A percentile compares a stretch with the other conserved stretches of the same genome.
These are phyloP conservation scores for Diophrys sp. DNA, from an alignment of 73 alveolate species.

Conservation along the genomic window DNA sequence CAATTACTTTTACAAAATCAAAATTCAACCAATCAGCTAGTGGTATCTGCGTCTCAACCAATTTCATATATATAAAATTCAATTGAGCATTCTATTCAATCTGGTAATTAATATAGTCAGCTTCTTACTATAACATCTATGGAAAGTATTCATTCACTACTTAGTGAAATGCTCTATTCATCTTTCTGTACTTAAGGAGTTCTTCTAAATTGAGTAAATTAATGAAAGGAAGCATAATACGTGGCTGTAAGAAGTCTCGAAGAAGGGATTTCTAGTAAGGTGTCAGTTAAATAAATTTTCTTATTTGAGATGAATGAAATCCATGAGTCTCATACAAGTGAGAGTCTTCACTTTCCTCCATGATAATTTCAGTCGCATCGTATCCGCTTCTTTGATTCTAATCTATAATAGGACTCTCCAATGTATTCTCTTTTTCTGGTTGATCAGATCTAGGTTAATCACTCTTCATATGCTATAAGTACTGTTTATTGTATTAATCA, in stretches of 20 bases:
- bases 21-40: slow-evolving; percentile 72
- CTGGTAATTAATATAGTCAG: slow-evolving; percentile 67
- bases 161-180: slow-evolving; percentile 17
- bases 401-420: neutral
- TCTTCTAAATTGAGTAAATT: too few species aligned
- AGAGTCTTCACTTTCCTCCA: slow-evolving; percentile 54
- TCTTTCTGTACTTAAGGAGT: slow-evolving; percentile 17
- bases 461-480: neutral
- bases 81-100: slow-evolving; percentile 55
- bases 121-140: slow-evolving; percentile 65
- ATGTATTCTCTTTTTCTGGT: neutral
- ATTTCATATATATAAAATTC: slow-evolving; percentile 53
- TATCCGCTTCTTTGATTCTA: neutral
- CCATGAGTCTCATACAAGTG: neutral
- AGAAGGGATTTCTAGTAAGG: slow-evolving; percentile 21
- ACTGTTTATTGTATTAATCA: slow-evolving; percentile 1
- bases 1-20: slow-evolving; percentile 51
- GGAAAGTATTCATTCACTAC: slow-evolving; percentile 33
- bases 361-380: slow-evolving; percentile 39
- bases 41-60: slow-evolving; percentile 75
- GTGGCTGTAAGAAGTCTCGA: too few species aligned
- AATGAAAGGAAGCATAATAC: too few species aligned
- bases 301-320: neutral
- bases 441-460: neutral
- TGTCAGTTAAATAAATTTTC: slow-evolving; percentile 1